These are phyloP conservation scores for Physcomitrium patens DNA, from an alignment of 225 moss, liverwort and hornwort species.

Conservation along the genomic window DNA sequence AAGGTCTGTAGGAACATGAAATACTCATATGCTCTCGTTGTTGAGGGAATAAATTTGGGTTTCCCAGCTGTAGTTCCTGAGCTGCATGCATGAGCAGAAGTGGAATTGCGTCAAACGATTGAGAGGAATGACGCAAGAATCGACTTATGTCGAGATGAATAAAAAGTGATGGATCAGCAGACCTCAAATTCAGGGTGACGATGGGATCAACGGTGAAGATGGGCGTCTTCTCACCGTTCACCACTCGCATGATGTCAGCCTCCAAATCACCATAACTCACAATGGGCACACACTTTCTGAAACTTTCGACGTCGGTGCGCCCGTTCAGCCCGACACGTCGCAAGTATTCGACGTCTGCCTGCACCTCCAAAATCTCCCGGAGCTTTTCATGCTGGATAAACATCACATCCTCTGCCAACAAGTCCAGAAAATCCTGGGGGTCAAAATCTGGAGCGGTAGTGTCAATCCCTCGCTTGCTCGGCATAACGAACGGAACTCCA, in stretches of 20 bases:
- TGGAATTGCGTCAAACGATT: neutral
- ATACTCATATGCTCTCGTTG: conserved; percentile 37
- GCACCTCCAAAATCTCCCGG: conserved; percentile 55
- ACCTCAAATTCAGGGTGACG: conserved; percentile 39
- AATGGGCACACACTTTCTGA: conserved; percentile 56
- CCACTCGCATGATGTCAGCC: conserved; percentile 48
- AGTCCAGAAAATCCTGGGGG: conserved; percentile 40
- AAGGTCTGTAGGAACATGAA: neutral
- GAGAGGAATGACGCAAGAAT: neutral
- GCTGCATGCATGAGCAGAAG: conserved; percentile 48
- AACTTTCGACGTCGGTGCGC: conserved; percentile 53
- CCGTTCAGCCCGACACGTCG: conserved; percentile 56
- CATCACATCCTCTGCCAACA: conserved; percentile 45
- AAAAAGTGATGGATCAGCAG: neutral
- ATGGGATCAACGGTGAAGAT: conserved; percentile 61
- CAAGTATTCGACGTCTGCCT: conserved; percentile 63
- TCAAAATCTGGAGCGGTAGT: conserved; percentile 32
- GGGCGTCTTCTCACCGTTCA: conserved; percentile 50
- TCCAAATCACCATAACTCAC: conserved; percentile 53
- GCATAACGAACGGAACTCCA: conserved; percentile 45
- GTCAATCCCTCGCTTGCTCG: conserved; percentile 36
- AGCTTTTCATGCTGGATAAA: conserved; percentile 54
- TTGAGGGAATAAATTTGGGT: conserved; percentile 66
- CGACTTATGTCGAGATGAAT: too few species aligned
- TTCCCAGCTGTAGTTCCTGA: conserved; percentile 83